Evolutionary conservation across 192 early-diverging fungal species (phyloP).

Genomic region (Haplosporangium gracile): DNA sequence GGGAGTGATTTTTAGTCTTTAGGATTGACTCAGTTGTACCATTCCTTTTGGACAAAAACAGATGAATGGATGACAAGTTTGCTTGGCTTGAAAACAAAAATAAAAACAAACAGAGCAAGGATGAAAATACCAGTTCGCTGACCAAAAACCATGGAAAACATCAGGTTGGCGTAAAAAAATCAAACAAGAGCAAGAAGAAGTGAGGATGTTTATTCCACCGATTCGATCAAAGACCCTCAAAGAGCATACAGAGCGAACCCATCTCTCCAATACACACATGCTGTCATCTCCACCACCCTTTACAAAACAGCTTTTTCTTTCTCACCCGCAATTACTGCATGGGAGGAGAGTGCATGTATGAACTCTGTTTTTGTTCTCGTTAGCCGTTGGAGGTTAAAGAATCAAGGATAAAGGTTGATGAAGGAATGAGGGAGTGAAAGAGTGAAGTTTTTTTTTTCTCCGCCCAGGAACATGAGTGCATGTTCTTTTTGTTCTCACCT

Average conservation of each 20-base stretch:
- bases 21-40: too few species aligned
- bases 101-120: not conserved
- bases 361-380: not conserved
- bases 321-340: not conserved
- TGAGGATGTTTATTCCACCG: not conserved
- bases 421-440: not conserved
- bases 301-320: not conserved
- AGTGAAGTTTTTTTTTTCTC: conserved; percentile 6
- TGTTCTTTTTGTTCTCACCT: conserved; percentile 4
- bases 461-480: not conserved
- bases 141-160: not conserved
- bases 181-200: not conserved
- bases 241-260: not conserved
- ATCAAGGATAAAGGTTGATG: not conserved
- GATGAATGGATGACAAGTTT: too few species aligned
- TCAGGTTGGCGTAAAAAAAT: not conserved
- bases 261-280: not conserved
- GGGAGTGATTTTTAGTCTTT: too few species aligned
- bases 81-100: not conserved
- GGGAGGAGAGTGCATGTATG: not conserved
- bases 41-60: too few species aligned
- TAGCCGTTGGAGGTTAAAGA: not conserved
- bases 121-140: not conserved
- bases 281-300: not conserved
- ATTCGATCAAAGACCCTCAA: not conserved